Evolutionary conservation across 176 grass and related monocot genomes (phyloP), one percentile per base, ranked within the genome.

Genomic region (Guadua angustifolia): DNA sequence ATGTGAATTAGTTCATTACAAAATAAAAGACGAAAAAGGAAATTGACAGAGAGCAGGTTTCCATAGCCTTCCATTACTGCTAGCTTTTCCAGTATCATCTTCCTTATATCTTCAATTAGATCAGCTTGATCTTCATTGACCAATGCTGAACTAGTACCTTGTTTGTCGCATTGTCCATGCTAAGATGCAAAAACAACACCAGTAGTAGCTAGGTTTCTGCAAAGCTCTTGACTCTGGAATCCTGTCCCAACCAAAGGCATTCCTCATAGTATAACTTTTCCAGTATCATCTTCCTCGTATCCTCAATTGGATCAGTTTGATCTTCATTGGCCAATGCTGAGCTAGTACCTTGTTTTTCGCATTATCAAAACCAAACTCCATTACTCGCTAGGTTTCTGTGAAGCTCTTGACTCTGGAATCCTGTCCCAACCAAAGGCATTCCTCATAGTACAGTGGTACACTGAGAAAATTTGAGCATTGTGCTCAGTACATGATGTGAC

Each of bases 71-170:
- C 4, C 44, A 29, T 39, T 66, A 74, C 13, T 3, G 79, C 47
- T 73, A 65, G 32, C 24, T 74, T 55, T 86, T 73, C 45, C 45
- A 73, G 22, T 74, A 35, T 74, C 35, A 8, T 60, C 43, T 58
- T 22, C 40, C 36, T 57, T 39, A 18, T 60, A 17, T 58, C 63
- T 46, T 43, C 21, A 43, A 66, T 25, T 36, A 19, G n/a, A 40
- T 47, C 19, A 72, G 19, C 29, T 65, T 74, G 45, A 25, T 52
- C 80, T 72, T 72, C 15, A 17, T 64, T 40, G 57, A 71, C 25
- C 59, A 71, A 43, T 21, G 12, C 25, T 69, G 62, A 69, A 47
- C 9, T 45, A 45, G 44, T 45, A 49, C 46, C 46, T 49, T 49
- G 46, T 49, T 49, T 29, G 22, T 72, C 2, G 11, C 18, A 82